Base-by-base conservation (phyloP, 2,329 filamentous ascomycete species). In the Xylaria sp. region DNA sequence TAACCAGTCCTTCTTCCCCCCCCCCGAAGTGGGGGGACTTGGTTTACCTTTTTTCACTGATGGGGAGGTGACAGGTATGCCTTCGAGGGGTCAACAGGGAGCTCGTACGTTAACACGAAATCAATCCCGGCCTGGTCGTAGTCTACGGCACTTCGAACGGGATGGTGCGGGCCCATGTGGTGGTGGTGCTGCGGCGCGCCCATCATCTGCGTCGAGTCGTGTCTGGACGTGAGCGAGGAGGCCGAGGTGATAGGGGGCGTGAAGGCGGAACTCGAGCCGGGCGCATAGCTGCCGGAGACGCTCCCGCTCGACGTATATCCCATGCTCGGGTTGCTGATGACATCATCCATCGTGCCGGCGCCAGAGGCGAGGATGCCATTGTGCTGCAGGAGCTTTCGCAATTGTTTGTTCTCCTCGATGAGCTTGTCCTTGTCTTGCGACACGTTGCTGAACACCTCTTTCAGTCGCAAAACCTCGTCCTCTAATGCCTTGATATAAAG, bases 401-500 rank as follows among this genome's bases (percentile, higher is more conserved):
- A 79, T 56, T 89, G 83, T 49, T 82, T 83, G 70, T 96, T 97
- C 75, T 97, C 93, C 57, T 91, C 86, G 51, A 83, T 81, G 7
- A 92, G 78, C 55, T 83, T 82, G 56, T 92, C 85, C 70, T 91
- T 91, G 71, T 95, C 91, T 66, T 89, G 86, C 5, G 85, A 83
- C 16, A 88, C 83, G 54, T 83, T 86, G 69, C 86, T 86, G 70
- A 87, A 93, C n/a, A 88, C 82, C 72, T 97, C 92, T 72, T 95
- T 94, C 49, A 97, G 80, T 53, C 91, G 87, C 18, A 95, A 80
- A 4, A 97, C 89, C 75, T 97, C 92, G 70, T 93, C 88, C 75
- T 99, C 94, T 13, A 97, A 83, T 9, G 90, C 86, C 74, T 95
- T 95, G 78, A 97, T 95, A 74, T 97, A 97, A 68, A 92, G 83